phyloP scores from a whole-genome alignment of 768 basidiomycete species.

The Phylloporus rhodoxanthus region DNA sequence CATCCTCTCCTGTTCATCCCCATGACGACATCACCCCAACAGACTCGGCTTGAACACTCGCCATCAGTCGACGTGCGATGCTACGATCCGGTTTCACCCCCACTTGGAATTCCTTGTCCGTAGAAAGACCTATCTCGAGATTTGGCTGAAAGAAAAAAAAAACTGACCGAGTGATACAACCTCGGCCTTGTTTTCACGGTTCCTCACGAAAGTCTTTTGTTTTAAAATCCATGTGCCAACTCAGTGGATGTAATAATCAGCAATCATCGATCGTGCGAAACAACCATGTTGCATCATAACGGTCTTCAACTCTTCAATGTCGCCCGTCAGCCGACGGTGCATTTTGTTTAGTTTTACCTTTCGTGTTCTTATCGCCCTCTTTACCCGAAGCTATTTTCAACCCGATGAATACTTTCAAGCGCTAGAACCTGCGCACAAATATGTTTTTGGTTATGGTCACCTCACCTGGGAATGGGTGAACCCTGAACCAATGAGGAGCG shows the following conservation, averaged over 20 bases:
- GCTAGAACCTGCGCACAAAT: constrained; percentile 82
- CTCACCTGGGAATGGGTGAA: constrained; percentile 95
- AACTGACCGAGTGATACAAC: not conserved
- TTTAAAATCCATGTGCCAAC: no score
- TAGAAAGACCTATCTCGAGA: constrained; percentile 23
- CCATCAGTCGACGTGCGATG: constrained; percentile 15
- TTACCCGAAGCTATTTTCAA: constrained; percentile 85
- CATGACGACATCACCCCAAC: constrained; percentile 14
- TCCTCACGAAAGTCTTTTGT: no score
- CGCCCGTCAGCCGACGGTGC: not conserved
- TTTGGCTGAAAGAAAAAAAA: constrained; percentile 33
- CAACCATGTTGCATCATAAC: not conserved
- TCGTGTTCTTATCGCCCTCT: constrained; percentile 58
- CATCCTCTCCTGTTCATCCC: constrained; percentile 1
- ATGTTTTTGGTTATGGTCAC: constrained; percentile 87
- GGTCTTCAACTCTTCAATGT: not conserved
- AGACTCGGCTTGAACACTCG: constrained; percentile 15
- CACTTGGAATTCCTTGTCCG: not conserved
- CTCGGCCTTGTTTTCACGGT: not conserved
- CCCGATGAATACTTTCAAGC: constrained; percentile 97
- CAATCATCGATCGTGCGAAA: not conserved
- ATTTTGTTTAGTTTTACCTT: constrained; percentile 38
- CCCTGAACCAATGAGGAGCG: constrained; percentile 65
- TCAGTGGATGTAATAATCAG: no score
- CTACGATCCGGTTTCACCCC: not conserved